Evolutionary conservation across 2,329 filamentous ascomycete species (phyloP).

Genomic region (Zasmidium angulare): DNA sequence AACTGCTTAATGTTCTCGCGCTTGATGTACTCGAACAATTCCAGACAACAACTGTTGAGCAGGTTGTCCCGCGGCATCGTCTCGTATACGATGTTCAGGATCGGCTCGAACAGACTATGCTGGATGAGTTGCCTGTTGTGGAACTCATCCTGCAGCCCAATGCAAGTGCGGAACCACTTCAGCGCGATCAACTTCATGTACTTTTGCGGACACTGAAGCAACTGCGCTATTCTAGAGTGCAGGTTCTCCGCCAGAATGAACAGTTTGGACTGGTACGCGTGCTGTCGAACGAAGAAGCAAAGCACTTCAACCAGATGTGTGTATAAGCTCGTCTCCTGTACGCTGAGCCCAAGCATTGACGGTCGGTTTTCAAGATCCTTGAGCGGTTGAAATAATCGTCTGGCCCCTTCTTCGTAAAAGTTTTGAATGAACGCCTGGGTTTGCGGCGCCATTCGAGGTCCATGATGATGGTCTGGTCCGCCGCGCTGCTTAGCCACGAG

Average conservation of each 20-base stretch:
- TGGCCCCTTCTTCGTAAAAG: slow-evolving; percentile 87
- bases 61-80: slow-evolving; percentile 92
- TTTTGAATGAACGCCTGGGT: slow-evolving; percentile 82
- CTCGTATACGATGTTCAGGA: slow-evolving; percentile 78
- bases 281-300: slow-evolving; percentile 89
- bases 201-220: slow-evolving; percentile 82
- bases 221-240: slow-evolving; percentile 74
- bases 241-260: slow-evolving; percentile 82
- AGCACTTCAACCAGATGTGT: slow-evolving; percentile 89
- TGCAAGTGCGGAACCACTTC: slow-evolving; percentile 87
- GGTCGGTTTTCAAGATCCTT: slow-evolving; percentile 70
- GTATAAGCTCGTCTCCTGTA: slow-evolving; percentile 86
- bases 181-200: slow-evolving; percentile 87
- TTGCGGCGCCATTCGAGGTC: slow-evolving; percentile 52
- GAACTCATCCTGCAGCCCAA: slow-evolving; percentile 85
- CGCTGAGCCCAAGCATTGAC: slow-evolving; percentile 59
- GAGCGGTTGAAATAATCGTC: slow-evolving; percentile 81
- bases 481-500: slow-evolving; percentile 62
- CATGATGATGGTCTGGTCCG: slow-evolving; percentile 18
- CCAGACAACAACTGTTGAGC: slow-evolving; percentile 87
- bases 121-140: slow-evolving; percentile 83
- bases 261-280: slow-evolving; percentile 80
- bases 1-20: slow-evolving; percentile 75
- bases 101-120: slow-evolving; percentile 77
- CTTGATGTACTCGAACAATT: slow-evolving; percentile 89